Evolutionary conservation across 2,329 filamentous ascomycete species (phyloP).

Genomic region (Fusarium sp.): DNA sequence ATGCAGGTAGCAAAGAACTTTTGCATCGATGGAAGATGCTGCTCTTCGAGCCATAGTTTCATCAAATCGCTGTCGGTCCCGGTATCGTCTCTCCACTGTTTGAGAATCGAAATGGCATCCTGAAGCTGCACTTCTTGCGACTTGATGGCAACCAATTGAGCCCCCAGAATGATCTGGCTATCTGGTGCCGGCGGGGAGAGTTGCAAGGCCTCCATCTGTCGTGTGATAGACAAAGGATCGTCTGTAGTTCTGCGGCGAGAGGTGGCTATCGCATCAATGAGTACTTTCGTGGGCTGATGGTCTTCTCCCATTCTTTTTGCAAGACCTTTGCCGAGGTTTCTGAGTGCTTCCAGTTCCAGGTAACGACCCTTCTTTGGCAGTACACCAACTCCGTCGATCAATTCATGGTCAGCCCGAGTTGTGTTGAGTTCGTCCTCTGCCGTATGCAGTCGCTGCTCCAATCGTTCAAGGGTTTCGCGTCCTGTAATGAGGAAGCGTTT

Average conservation of each 20-base stretch:
- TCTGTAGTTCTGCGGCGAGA: neutral
- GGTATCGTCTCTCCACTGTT: neutral
- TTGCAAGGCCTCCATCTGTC: neutral
- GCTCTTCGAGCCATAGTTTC: neutral
- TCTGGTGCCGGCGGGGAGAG: neutral
- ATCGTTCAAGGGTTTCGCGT: slow-evolving; percentile 12
- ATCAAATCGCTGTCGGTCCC: neutral
- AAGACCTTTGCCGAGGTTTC: neutral
- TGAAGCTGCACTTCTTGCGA: neutral
- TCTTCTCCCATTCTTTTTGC: slow-evolving; percentile 27
- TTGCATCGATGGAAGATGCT: neutral
- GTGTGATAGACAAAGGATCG: neutral
- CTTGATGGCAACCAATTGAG: neutral
- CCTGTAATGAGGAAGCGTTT: slow-evolving; percentile 65
- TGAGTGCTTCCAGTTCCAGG: neutral
- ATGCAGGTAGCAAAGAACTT: neutral
- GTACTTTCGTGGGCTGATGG: neutral
- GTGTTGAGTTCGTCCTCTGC: too few species aligned
- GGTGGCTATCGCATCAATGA: slow-evolving; percentile 2
- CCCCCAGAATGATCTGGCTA: neutral
- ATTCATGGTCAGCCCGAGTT: too few species aligned
- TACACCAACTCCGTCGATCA: too few species aligned
- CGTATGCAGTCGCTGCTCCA: too few species aligned
- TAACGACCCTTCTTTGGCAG: neutral
- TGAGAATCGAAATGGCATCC: neutral